These are phyloP conservation scores for Lecanosticta acicola DNA, from an alignment of 2,329 filamentous ascomycete species.

Conservation along the genomic window DNA sequence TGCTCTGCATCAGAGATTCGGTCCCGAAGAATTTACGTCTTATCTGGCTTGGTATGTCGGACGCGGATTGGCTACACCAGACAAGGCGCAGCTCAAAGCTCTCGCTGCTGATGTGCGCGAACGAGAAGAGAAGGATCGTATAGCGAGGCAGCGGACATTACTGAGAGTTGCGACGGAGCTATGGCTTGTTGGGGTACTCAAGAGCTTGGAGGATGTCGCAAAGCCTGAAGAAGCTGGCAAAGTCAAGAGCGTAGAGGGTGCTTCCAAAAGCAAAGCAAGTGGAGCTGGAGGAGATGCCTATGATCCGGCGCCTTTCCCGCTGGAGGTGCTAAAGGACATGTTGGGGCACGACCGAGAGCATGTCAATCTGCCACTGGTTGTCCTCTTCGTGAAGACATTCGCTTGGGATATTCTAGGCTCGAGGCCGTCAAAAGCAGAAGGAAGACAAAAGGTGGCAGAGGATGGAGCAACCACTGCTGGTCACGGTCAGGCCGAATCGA, in stretches of 20 bases:
- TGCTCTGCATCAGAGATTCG: conserved; percentile 92
- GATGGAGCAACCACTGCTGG: conserved; percentile 61
- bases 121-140: conserved; percentile 89
- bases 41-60: conserved; percentile 89
- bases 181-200: conserved; percentile 85
- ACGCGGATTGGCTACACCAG: conserved; percentile 83
- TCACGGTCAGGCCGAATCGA: conserved; percentile 48
- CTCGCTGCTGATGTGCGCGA: conserved; percentile 78
- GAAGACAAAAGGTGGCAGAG: conserved; percentile 77
- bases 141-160: conserved; percentile 77
- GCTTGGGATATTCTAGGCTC: conserved; percentile 91
- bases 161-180: conserved; percentile 89
- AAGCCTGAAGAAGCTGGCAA: conserved; percentile 60
- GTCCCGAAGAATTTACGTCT: conserved; percentile 81
- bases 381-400: conserved; percentile 93
- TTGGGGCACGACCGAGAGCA: conserved; percentile 92
- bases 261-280: conserved; percentile 60
- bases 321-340: conserved; percentile 96
- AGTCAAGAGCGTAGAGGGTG: conserved; percentile 49
- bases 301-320: conserved; percentile 82
- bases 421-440: conserved; percentile 63
- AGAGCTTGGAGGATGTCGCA: conserved; percentile 68
- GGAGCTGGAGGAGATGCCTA: conserved; percentile 52
- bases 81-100: conserved; percentile 75
- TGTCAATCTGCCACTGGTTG: conserved; percentile 80